Percentiles rank a stretch among this genome's conserved stretches.
These are phyloP conservation scores for Cutaneotrichosporon cavernicola DNA, from an alignment of 1,284 basidiomycete species.

Conservation along the genomic window DNA sequence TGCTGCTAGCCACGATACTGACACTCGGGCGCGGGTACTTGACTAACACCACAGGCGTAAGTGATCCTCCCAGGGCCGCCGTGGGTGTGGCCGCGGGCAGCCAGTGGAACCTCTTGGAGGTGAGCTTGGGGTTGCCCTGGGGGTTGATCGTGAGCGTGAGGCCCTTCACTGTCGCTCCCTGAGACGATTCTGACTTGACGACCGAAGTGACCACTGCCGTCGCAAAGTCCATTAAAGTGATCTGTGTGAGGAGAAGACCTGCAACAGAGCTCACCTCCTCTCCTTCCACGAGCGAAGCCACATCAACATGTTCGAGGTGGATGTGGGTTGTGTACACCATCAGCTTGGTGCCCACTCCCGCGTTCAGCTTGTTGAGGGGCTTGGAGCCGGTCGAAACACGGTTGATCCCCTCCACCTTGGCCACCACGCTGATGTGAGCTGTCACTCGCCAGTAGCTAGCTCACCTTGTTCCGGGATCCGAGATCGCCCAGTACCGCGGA, in stretches of 20 bases:
- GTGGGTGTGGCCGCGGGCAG: not conserved
- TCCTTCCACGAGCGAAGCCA: not conserved
- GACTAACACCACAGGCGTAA: constrained; percentile 4
- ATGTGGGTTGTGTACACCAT: not conserved
- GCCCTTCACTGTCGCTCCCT: not conserved
- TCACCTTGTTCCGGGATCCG: constrained; percentile 2
- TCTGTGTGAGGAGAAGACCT: not conserved
- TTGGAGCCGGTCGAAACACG: not conserved
- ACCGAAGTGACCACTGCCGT: constrained; percentile 1
- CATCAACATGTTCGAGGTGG: constrained; percentile 4
- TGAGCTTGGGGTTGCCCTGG: not conserved
- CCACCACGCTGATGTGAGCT: constrained; percentile 7
- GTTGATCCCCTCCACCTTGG: not conserved
- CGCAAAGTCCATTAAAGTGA: constrained; percentile 13
- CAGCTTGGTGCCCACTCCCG: constrained; percentile 1
- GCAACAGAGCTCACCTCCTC: constrained; percentile 6
- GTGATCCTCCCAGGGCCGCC: not conserved
- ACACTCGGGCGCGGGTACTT: constrained; percentile 6
- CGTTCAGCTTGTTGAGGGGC: constrained; percentile 9
- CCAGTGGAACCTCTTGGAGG: constrained; percentile 10
- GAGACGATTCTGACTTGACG: not conserved
- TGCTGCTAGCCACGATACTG: not conserved
- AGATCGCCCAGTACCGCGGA: constrained; percentile 9
- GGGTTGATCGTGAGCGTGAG: constrained; percentile 6
- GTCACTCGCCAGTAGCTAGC: not conserved